phyloP scores from a whole-genome alignment of 208 protist genomes.

The Trypanosoma rangeli region DNA sequence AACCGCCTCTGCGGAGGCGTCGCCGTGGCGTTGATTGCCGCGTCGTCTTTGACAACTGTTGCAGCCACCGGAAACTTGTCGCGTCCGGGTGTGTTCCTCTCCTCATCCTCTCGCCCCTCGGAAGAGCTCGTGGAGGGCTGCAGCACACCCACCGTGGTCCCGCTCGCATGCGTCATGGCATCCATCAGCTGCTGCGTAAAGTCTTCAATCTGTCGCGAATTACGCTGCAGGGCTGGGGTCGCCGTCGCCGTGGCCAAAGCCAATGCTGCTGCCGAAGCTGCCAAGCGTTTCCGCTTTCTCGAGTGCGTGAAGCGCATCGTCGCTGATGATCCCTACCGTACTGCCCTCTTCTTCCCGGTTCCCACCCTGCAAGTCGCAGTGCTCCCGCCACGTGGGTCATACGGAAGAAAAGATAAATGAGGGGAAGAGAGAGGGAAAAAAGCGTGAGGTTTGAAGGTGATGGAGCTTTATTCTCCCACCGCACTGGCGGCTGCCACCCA shows the following conservation, averaged over 20 bases:
- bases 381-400: neutral
- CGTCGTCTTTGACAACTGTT: too few species aligned
- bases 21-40: too few species aligned
- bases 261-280: neutral
- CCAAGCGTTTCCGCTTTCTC: neutral
- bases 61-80: too few species aligned
- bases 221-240: neutral
- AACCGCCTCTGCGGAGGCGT: too few species aligned
- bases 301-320: neutral
- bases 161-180: neutral
- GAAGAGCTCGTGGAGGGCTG: conserved; percentile 19
- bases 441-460: neutral
- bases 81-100: too few species aligned
- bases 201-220: conserved; percentile 3
- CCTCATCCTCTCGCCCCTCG: conserved; percentile 9
- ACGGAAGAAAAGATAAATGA: conserved; percentile 10
- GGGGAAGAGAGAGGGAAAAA: neutral
- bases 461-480: neutral
- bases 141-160: conserved; percentile 3
- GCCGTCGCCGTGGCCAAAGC: neutral
- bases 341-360: neutral
- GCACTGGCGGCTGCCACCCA: too few species aligned
- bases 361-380: too few species aligned
- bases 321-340: neutral
- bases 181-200: conserved; percentile 26